Base-by-base conservation (phyloP, 129 eudicot genomes). In the Ambrosia artemisiifolia region DNA sequence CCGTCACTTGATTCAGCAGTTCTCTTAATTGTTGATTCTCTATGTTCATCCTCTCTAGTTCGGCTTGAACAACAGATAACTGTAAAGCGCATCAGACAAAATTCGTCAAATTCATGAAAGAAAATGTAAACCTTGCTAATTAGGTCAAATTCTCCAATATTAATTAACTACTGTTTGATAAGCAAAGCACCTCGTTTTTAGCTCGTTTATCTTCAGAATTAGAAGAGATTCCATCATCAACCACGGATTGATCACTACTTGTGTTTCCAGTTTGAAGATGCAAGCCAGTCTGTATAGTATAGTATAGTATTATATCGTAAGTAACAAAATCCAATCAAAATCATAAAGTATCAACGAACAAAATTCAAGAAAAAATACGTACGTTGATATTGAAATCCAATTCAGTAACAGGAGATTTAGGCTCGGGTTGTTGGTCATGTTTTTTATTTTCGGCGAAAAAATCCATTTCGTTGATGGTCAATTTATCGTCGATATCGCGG, bases 241-340 rank as follows among this genome's bases (percentile, higher is more conserved):
- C 91, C 42, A 79, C 73, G 46, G 95, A 88, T 66, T 85, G 86
- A 76, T 86, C 89, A 63, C 88, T 83, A 16, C 88, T 77, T 3
- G 85, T 70, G 65, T 85, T 88, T 28, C 83, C 87, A 1, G 88
- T 88, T 3, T 83, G 82, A 14, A 88, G 96, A 60, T 77, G 85
- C 79, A 88, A 83, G 18, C 89, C 88, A 32, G 87, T 88, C 96
- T 88, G 80, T 35, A 75, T 10, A 48, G 12, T 30, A 30, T 33
- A 57, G 2, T 28, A 59, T 1, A 24, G 28, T 24, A 24, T 24
- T 16, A 11, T 17, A 51, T 51, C 59, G 59, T 51, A 0, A 24
- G 28, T 24, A 24, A 24, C 28, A 24, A 24, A 24, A 24, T 24
- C 28, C 1, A 24, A 24, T 24, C n/a, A 24, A 24, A 24, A 24